Evolutionary conservation across 768 basidiomycete genomes (phyloP), one percentile per base, ranked within the genome.

Genomic region (Boletus rubroflammeus): DNA sequence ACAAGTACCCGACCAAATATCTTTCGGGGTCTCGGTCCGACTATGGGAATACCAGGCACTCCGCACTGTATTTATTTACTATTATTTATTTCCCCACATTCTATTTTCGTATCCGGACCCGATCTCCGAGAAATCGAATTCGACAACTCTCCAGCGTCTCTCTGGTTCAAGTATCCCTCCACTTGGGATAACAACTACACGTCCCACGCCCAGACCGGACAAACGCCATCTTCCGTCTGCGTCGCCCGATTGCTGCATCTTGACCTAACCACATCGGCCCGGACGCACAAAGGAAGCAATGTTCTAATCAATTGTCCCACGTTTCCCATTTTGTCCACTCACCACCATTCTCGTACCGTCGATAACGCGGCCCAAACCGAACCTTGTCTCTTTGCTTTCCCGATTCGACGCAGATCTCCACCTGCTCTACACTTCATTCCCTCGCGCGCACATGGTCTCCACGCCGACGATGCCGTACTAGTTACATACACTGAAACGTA

Each of bases 11-110:
- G 28, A 25, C 56, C 47, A 55, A 57, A 64, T 59, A 62, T 60
- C 60, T 53, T 17, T 48, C 68, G 67, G 69, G 62, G 69, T 67
- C 61, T 69, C 69, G 67, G 67, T 61, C 67, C 67, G 67, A 41
- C 60, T 67, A 67, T 64, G 67, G 67, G 59, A 68, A 68, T 58
- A 4, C 21, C 58, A 66, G 63, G 64, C 50, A 66, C 63, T 14
- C 23, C 21, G 2, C 10, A 26, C 17, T 36, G 41, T 25, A 23
- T 40, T 11, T 65, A 34, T 58, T 63, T 63, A 29, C 32, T 0
- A 5, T 19, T 59, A 21, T 57, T 58, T 58, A 53, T 63, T 56
- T 54, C 63, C 64, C 63, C 63, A 62, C 63, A 65, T 41, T 56
- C 50, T 58, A 61, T 64, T 48, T 51, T 50, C 19, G 42, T 19